Conservation (phyloP, 345 rosid genomes). For the Pelargonium nanum region DNA sequence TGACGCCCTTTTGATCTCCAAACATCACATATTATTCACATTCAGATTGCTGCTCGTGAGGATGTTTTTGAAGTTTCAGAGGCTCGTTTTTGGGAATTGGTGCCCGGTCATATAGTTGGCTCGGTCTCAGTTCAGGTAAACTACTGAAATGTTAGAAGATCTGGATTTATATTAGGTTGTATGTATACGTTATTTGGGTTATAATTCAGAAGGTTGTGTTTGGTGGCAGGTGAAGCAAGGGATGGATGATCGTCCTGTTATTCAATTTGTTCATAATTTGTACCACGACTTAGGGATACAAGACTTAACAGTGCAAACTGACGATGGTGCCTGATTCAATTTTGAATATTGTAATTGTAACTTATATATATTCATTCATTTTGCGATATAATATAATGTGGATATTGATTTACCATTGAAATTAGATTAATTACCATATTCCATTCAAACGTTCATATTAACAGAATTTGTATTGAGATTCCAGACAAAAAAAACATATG, state of each 20-base stretch:
- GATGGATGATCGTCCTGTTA: slow-evolving; percentile 41
- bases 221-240: slow-evolving; percentile 61
- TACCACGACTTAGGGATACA: slow-evolving; percentile 76
- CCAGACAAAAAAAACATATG: background rate
- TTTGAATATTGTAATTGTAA: too few relatives aligned
- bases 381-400: too few relatives aligned
- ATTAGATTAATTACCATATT: too few relatives aligned
- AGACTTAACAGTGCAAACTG: slow-evolving; percentile 73
- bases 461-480: too few relatives aligned
- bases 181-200: too few relatives aligned
- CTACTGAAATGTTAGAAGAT: too few relatives aligned
- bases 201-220: too few relatives aligned
- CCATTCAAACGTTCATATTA: too few relatives aligned
- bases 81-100: slow-evolving; percentile 92
- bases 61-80: slow-evolving; percentile 66
- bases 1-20: background rate
- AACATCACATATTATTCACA: slow-evolving; percentile 3
- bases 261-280: slow-evolving; percentile 52
- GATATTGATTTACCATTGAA: too few relatives aligned
- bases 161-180: too few relatives aligned
- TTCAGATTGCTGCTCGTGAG: slow-evolving; percentile 57
- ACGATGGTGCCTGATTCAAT: slow-evolving; percentile 11
- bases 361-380: too few relatives aligned
- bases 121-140: slow-evolving; percentile 70
- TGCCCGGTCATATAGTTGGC: slow-evolving; percentile 86